phyloP scores from a whole-genome alignment of 2,329 filamentous ascomycete genomes.

The Penicillium glabrum region DNA sequence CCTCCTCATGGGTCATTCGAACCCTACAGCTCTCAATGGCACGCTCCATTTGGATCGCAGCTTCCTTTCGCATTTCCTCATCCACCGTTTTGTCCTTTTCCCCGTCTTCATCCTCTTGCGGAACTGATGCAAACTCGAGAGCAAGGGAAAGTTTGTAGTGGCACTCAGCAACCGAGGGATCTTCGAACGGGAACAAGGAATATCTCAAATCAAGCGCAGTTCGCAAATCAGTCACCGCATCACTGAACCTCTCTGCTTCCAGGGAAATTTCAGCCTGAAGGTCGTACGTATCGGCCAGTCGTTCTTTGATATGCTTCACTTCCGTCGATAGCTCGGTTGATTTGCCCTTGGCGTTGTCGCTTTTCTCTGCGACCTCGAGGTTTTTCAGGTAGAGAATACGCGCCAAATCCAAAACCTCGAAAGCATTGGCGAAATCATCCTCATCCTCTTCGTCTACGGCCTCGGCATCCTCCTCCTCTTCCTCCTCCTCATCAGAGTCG shows the following conservation, averaged over 20 bases:
- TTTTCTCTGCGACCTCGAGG: constrained; percentile 50
- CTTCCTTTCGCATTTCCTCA: constrained; percentile 57
- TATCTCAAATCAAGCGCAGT: constrained; percentile 76
- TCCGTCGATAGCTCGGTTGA: constrained; percentile 41
- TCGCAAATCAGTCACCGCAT: constrained; percentile 81
- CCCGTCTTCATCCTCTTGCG: constrained; percentile 44
- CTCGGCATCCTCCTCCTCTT: constrained; percentile 29
- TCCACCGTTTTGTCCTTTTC: constrained; percentile 45
- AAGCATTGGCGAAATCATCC: constrained; percentile 64
- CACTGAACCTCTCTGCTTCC: constrained; percentile 88
- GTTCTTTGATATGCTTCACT: constrained; percentile 70
- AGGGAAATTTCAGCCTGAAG: constrained; percentile 94
- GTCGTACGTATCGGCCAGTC: constrained; percentile 89
- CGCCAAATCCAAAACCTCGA: constrained; percentile 63
- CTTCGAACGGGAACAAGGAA: constrained; percentile 75
- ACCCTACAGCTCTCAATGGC: constrained; percentile 60
- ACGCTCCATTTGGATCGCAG: constrained; percentile 59
- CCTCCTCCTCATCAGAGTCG: constrained; percentile 63
- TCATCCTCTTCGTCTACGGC: constrained; percentile 58
- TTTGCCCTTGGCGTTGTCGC: constrained; percentile 49
- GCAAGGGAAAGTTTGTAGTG: constrained; percentile 96
- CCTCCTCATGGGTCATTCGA: constrained; percentile 55
- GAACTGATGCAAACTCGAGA: constrained; percentile 87
- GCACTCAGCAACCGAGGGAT: constrained; percentile 84
- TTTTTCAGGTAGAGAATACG: constrained; percentile 60